Evolutionary conservation across 148 eudicot species (phyloP).

Genomic region (Rhododendron ferrugineum): DNA sequence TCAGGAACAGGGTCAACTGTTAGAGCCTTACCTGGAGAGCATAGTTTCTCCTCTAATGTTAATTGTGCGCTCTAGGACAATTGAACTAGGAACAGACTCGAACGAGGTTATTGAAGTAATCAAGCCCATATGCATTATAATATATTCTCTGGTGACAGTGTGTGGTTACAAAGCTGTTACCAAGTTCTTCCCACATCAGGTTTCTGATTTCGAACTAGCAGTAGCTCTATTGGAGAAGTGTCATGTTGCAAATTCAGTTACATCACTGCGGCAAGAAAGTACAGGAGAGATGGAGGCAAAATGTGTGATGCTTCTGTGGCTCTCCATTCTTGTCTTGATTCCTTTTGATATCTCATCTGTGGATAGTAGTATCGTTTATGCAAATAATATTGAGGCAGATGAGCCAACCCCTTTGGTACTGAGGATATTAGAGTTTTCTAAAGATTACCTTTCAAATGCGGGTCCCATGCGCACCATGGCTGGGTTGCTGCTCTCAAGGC

Average conservation of each 20-base stretch:
- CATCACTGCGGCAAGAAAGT: conserved; percentile 87
- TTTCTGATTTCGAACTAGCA: conserved; percentile 92
- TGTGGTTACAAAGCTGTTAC: conserved; percentile 92
- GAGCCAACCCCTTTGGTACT: conserved; percentile 77
- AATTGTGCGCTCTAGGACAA: conserved; percentile 61
- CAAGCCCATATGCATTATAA: conserved; percentile 69
- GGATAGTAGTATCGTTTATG: conserved; percentile 70
- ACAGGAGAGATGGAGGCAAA: conserved; percentile 99
- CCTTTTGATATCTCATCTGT: conserved; percentile 93
- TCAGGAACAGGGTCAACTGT: conserved; percentile 84
- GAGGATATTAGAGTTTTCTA: conserved; percentile 62
- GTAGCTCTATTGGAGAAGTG: conserved; percentile 88
- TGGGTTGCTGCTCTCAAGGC: conserved; percentile 81
- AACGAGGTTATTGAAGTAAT: conserved; percentile 67
- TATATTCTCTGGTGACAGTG: conserved; percentile 82
- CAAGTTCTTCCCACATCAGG: conserved; percentile 97
- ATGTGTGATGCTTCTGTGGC: conserved; percentile 81
- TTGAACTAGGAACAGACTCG: conserved; percentile 52
- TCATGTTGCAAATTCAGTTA: conserved; percentile 36
- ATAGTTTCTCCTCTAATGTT: conserved; percentile 87
- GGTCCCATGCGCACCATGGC: conserved; percentile 96
- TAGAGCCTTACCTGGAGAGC: conserved; percentile 95
- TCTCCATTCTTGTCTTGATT: conserved; percentile 84
- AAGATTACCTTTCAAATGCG: conserved; percentile 83
- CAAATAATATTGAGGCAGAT: conserved; percentile 34